A percentile compares a stretch with the other conserved stretches of the same genome.
Evolutionary conservation across 208 protist genomes (phyloP).

Genomic region (Spironucleus salmonicida): DNA sequence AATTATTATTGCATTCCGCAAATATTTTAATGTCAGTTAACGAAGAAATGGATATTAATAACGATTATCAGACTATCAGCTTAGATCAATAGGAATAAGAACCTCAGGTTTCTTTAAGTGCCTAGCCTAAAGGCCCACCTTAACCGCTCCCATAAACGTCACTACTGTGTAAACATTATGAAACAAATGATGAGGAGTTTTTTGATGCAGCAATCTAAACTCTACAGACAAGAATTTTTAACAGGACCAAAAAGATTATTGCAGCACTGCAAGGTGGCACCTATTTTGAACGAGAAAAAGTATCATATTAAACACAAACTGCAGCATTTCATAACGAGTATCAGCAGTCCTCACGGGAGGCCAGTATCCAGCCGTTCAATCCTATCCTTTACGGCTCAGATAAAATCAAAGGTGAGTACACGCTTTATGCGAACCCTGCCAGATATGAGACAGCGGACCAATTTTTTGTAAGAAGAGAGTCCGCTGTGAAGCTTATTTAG

Average conservation of each 20-base stretch:
- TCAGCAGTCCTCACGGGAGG: background rate
- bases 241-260: slow-evolving; percentile 9
- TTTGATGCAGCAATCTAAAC: slow-evolving; percentile 17
- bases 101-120: no score
- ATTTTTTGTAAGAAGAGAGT: background rate
- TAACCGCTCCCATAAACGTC: no score
- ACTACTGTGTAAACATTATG: slow-evolving; percentile 22
- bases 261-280: background rate
- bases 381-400: background rate
- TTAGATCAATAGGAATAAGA: no score
- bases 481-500: background rate
- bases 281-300: background rate
- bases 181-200: background rate
- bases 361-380: slow-evolving; percentile 1
- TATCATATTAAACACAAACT: background rate
- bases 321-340: background rate
- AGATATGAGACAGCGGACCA: background rate
- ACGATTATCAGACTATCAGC: no score
- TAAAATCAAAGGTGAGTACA: slow-evolving; percentile 23
- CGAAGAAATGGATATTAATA: no score
- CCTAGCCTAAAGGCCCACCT: no score
- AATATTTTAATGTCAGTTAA: no score
- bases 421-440: background rate
- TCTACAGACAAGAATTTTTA: slow-evolving; percentile 9
- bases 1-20: no score